Base-by-base conservation (phyloP, 1,284 basidiomycete genomes). In the Fomitopsis schrenkii region DNA sequence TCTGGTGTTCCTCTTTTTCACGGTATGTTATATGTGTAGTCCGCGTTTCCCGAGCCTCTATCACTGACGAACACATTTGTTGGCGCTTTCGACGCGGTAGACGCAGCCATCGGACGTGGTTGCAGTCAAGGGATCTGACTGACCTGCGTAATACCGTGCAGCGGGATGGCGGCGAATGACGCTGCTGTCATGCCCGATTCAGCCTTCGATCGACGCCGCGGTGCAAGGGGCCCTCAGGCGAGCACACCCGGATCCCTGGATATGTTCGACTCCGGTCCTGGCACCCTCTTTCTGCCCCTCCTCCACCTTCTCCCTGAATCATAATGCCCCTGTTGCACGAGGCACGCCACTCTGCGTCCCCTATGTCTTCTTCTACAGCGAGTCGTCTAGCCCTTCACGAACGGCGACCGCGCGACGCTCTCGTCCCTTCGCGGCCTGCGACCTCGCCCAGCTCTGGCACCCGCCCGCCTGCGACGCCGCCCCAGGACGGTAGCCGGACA, bases 261-360 rank as follows among this genome's bases (percentile, higher is more conserved):
- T 30, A 46, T 57, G 56, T 57, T 46, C 56, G 56, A 57, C 56
- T 44, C 56, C 41, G 56, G 56, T 57, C 56, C 56, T 17, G 40
- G 41, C 19, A 14, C 56, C 35, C 22, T 45, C 56, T 46, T 26
- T 57, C 56, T 36, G 15, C 56, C n/a, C 30, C 22, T 35, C 42
- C 40, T 36, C 14, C 56, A 57, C 33, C 56, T 30, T 44, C 55
- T 42, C 38, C 36, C 55, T 33, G 22, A 22, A 22, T 22, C 22
- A 22, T 15, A 12, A 41, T 44, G 22, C 55, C 55, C 28, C 56
- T n/a, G 12, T 22, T 53, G 52, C 56, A 57, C 56, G 56, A 57
- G 42, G 56, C 56, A 44, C 41, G 38, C 56, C 56, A 41, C 42
- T 28, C 28, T 53, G 52, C 52, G 52, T 36, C 52, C 46, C 46